Conservation (phyloP, 306 rosid species). For the Vigna radiata region DNA sequence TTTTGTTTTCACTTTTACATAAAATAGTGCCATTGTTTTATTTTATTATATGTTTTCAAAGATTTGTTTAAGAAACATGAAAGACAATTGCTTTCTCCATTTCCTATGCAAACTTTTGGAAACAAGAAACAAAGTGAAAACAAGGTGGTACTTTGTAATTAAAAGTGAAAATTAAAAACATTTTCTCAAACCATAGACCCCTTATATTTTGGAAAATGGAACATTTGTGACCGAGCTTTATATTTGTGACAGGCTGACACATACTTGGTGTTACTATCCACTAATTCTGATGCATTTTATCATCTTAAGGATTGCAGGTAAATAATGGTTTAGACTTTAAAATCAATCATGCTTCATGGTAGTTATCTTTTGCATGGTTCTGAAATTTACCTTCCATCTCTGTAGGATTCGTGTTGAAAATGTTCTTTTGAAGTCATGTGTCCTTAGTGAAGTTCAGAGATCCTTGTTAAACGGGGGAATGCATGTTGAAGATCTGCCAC, state of each 20-base stretch:
- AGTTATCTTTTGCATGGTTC: conserved; percentile 39
- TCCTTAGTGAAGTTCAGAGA: conserved; percentile 96
- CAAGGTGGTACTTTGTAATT: conserved; percentile 1
- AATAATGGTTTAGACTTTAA: conserved; percentile 41
- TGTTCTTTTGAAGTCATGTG: conserved; percentile 91
- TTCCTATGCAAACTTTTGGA: not conserved
- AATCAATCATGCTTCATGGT: conserved; percentile 28
- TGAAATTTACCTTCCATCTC: conserved; percentile 51
- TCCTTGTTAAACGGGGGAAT: conserved; percentile 95
- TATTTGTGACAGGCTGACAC: conserved; percentile 77
- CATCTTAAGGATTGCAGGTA: conserved; percentile 98
- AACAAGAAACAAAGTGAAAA: not conserved
- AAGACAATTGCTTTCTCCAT: not conserved
- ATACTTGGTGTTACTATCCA: conserved; percentile 89
- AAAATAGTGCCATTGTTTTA: not conserved
- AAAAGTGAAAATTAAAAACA: not conserved
- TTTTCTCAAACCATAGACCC: not conserved
- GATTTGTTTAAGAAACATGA: not conserved
- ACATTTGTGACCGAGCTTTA: conserved; percentile 31
- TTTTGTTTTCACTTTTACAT: not conserved
- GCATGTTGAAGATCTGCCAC: conserved; percentile 92
- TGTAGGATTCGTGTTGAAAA: conserved; percentile 82
- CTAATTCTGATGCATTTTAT: conserved; percentile 95
- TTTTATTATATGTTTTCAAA: not conserved
- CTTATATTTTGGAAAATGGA: conserved; percentile 13